These are phyloP conservation scores for Trichophyton simii DNA, from an alignment of 2,329 filamentous ascomycete species.

Conservation along the genomic window DNA sequence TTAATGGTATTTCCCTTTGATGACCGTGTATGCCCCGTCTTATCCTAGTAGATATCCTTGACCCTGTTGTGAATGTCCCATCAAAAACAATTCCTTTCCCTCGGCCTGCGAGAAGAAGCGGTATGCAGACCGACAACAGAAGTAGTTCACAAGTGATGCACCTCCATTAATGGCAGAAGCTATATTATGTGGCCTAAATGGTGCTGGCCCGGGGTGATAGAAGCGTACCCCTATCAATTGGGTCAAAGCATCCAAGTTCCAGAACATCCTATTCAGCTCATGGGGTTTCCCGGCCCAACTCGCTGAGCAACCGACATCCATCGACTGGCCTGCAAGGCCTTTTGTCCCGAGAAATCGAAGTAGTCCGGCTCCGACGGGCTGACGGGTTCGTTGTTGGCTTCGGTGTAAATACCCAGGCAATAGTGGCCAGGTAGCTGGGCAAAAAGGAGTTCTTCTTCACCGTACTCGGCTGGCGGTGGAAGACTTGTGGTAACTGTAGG, in stretches of 20 bases:
- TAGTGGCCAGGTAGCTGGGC: slow-evolving; percentile 14
- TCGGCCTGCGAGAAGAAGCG: neutral
- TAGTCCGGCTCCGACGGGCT: neutral
- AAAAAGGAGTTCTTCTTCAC: slow-evolving; percentile 13
- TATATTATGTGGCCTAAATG: neutral
- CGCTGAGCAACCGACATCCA: slow-evolving; percentile 1
- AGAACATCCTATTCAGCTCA: neutral
- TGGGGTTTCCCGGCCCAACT: neutral
- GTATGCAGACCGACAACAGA: neutral
- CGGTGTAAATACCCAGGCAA: slow-evolving; percentile 5
- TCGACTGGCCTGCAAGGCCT: neutral
- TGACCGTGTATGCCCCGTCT: neutral
- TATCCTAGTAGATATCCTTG: neutral
- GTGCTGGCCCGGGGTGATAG: neutral
- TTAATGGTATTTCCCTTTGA: neutral
- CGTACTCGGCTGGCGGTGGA: neutral
- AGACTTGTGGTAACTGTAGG: neutral
- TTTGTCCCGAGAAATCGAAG: neutral
- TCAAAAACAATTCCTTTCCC: neutral
- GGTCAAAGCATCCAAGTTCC: neutral
- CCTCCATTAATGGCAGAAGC: neutral
- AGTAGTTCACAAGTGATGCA: neutral
- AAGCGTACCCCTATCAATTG: neutral
- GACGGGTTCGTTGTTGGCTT: neutral
- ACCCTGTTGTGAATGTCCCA: neutral